These are phyloP conservation scores for Globisporangium camurandrum DNA, from an alignment of 352 stramenopile species.

Conservation along the genomic window DNA sequence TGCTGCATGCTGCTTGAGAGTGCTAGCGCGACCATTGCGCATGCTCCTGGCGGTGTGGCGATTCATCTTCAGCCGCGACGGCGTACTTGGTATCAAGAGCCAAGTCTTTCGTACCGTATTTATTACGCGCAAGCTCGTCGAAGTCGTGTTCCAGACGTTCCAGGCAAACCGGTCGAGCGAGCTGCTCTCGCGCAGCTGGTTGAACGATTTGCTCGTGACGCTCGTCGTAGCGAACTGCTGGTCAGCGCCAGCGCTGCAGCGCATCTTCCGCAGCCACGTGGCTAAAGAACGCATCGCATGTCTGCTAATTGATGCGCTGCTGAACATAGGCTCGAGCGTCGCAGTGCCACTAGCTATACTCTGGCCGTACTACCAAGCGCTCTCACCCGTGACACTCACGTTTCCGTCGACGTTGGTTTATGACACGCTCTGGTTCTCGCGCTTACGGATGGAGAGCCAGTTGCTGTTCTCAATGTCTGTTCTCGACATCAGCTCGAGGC, in stretches of 20 bases:
- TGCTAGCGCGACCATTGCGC: background rate
- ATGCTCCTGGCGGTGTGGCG: background rate
- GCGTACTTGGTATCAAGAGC: slow-evolving; percentile 13
- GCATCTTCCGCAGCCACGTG: background rate
- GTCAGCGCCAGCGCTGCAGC: slow-evolving; percentile 11
- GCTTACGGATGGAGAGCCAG: slow-evolving; percentile 18
- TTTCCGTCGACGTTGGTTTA: slow-evolving; percentile 15
- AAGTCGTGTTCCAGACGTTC: slow-evolving; percentile 13
- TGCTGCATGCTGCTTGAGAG: background rate
- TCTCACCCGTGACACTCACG: slow-evolving; percentile 8
- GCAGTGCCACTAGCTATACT: slow-evolving; percentile 15
- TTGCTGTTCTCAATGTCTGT: slow-evolving; percentile 14
- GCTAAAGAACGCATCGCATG: slow-evolving; percentile 14
- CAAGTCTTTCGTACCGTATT: slow-evolving; percentile 3
- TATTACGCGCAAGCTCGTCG: slow-evolving; percentile 7
- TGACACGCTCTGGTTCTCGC: slow-evolving; percentile 15
- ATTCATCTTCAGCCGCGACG: background rate
- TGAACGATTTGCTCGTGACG: slow-evolving; percentile 3
- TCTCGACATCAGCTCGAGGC: slow-evolving; percentile 14
- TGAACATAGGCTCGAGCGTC: slow-evolving; percentile 15
- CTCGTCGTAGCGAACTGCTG: slow-evolving; percentile 10
- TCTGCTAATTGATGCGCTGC: slow-evolving; percentile 10
- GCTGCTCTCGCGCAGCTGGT: background rate
- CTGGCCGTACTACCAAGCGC: slow-evolving; percentile 13
- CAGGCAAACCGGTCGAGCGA: slow-evolving; percentile 14